These are phyloP conservation scores for Asterophora lycoperdoides DNA, from an alignment of 768 basidiomycete genomes.

Conservation along the genomic window DNA sequence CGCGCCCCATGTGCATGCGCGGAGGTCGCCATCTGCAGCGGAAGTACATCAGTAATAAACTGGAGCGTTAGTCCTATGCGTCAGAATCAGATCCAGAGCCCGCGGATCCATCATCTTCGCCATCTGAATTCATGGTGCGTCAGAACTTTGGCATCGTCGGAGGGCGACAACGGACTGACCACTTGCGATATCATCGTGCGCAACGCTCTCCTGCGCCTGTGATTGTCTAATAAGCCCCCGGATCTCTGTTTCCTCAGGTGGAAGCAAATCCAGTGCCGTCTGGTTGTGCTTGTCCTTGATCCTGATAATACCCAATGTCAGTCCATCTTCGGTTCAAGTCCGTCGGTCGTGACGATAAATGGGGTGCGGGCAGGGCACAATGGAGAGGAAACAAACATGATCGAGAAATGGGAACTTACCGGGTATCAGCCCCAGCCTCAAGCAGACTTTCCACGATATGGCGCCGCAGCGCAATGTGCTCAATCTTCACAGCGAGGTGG, in stretches of 20 bases:
- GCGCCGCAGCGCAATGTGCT: slow-evolving; percentile 49
- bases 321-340: too few relatives aligned
- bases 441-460: slow-evolving; percentile 60
- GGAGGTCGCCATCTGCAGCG: background rate
- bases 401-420: slow-evolving; percentile 28
- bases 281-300: slow-evolving; percentile 70
- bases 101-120: slow-evolving; percentile 24
- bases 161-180: slow-evolving; percentile 34
- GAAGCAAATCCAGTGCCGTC: slow-evolving; percentile 51
- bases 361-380: too few relatives aligned
- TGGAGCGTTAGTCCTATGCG: slow-evolving; percentile 15
- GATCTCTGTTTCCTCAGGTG: slow-evolving; percentile 48
- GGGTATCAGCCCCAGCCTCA: slow-evolving; percentile 75
- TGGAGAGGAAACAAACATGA: too few relatives aligned
- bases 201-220: slow-evolving; percentile 47
- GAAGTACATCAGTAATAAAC: background rate
- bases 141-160: background rate
- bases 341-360: too few relatives aligned
- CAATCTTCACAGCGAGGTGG: slow-evolving; percentile 63
- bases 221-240: slow-evolving; percentile 48
- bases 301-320: slow-evolving; percentile 30
- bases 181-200: slow-evolving; percentile 58
- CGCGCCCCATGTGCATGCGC: background rate
- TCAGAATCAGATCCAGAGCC: slow-evolving; percentile 34
- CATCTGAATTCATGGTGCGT: background rate